These are phyloP conservation scores for Cucurbita maxima DNA, from an alignment of 306 rosid species.

Conservation along the genomic window DNA sequence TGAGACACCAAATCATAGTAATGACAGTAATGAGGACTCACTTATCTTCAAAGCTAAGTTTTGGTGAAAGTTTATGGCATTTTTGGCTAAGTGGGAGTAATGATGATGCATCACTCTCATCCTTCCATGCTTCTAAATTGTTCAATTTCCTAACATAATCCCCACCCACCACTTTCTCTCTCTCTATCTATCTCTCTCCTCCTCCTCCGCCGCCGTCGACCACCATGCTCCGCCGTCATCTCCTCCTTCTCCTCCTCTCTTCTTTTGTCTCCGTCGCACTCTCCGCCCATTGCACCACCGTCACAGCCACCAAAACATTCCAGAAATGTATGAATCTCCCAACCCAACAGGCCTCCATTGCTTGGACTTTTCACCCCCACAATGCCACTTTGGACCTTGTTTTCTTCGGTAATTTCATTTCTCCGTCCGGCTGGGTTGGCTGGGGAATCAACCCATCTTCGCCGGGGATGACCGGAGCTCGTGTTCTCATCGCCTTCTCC, in stretches of 20 bases:
- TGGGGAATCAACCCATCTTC: constrained; percentile 80
- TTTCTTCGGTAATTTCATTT: constrained; percentile 79
- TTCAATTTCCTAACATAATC: constrained; percentile 1
- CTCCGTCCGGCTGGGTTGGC: constrained; percentile 97
- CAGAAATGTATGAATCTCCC: constrained; percentile 77
- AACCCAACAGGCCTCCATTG: constrained; percentile 84
- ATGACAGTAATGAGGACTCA: background rate
- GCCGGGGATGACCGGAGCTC: constrained; percentile 70
- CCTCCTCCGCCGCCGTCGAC: background rate
- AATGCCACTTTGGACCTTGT: constrained; percentile 62
- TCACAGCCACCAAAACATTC: constrained; percentile 40
- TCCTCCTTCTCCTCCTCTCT: constrained; percentile 19
- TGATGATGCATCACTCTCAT: constrained; percentile 18
- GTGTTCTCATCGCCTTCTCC: constrained; percentile 61
- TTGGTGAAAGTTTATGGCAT: background rate
- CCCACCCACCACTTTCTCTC: constrained; percentile 3
- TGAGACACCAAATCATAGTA: constrained; percentile 23
- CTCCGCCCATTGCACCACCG: constrained; percentile 60
- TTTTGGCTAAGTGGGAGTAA: constrained; percentile 16
- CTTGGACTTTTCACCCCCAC: constrained; percentile 79
- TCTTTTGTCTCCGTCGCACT: constrained; percentile 18
- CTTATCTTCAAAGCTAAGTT: constrained; percentile 68
- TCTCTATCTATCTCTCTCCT: background rate
- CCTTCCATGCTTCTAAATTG: constrained; percentile 15
- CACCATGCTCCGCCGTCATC: constrained; percentile 21